Percentiles rank a stretch among this genome's conserved stretches.
Evolutionary conservation across 768 basidiomycete genomes (phyloP).

Genomic region (Dentipellis fragilis): DNA sequence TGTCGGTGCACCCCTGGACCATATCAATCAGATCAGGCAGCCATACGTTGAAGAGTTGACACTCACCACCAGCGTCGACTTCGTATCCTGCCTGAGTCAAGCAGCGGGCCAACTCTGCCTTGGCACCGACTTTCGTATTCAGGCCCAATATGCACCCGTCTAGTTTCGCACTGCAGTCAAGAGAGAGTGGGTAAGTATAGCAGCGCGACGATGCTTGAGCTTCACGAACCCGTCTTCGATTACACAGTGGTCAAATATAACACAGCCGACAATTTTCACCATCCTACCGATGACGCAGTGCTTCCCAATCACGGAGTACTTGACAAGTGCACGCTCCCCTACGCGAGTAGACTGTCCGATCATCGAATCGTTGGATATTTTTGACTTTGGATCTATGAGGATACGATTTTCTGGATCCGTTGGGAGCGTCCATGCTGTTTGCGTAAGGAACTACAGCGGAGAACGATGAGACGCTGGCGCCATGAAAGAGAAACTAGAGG

Average conservation of each 20-base stretch:
- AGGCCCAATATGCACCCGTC: constrained; percentile 71
- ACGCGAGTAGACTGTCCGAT: constrained; percentile 79
- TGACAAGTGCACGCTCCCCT: constrained; percentile 71
- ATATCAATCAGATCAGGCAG: neutral
- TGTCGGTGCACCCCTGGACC: constrained; percentile 39
- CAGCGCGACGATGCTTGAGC: too few relatives aligned
- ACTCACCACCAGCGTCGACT: constrained; percentile 49
- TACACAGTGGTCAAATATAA: constrained; percentile 83
- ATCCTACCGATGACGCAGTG: constrained; percentile 81
- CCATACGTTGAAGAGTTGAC: neutral
- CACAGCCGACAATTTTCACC: constrained; percentile 74
- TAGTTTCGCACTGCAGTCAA: constrained; percentile 50
- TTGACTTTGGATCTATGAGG: constrained; percentile 71
- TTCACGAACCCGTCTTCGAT: constrained; percentile 71
- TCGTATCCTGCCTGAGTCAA: constrained; percentile 76
- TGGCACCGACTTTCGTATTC: constrained; percentile 61
- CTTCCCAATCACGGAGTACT: constrained; percentile 41
- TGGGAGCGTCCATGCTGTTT: constrained; percentile 42
- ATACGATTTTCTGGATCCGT: constrained; percentile 52
- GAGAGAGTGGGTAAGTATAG: neutral
- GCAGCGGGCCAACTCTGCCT: constrained; percentile 57
- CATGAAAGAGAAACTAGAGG: neutral
- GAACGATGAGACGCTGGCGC: constrained; percentile 11
- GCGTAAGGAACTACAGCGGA: constrained; percentile 37
- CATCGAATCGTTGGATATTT: constrained; percentile 75